Percentiles rank a stretch among this genome's conserved stretches.
Evolutionary conservation across 176 grass and related monocot species (phyloP).

Genomic region (Oryza officinalis): DNA sequence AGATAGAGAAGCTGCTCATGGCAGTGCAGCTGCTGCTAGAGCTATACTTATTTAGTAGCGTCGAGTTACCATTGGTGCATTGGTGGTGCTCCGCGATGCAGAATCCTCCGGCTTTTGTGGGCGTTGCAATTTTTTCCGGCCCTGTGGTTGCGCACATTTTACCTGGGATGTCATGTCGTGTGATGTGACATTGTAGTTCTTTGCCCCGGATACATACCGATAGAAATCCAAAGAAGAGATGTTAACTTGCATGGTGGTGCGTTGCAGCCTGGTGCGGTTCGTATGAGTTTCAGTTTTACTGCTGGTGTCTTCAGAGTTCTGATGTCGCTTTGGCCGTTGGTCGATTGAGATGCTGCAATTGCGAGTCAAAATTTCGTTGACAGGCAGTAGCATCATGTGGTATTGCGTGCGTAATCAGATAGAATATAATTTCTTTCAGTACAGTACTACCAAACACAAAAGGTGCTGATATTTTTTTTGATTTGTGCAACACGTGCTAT

Average conservation of each 20-base stretch:
- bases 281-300: background rate
- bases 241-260: background rate
- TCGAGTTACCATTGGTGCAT: background rate
- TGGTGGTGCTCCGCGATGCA: conserved; percentile 1
- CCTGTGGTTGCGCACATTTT: background rate
- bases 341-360: background rate
- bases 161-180: background rate
- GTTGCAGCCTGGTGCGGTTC: background rate
- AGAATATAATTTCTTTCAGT: background rate
- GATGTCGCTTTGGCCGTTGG: background rate
- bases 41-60: background rate
- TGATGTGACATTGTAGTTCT: background rate
- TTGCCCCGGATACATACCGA: background rate
- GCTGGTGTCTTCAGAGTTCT: background rate
- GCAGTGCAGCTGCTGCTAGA: conserved; percentile 30
- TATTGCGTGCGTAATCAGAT: background rate
- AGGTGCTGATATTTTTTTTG: background rate
- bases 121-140: background rate
- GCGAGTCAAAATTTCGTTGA: background rate
- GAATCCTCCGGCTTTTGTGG: conserved; percentile 1
- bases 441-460: background rate
- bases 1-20: conserved; percentile 18
- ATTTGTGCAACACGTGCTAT: background rate
- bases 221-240: background rate
- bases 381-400: background rate